Evolutionary conservation across 495 filamentous ascomycete genomes (phyloP).

Genomic region (Penicillium cinerascens): DNA sequence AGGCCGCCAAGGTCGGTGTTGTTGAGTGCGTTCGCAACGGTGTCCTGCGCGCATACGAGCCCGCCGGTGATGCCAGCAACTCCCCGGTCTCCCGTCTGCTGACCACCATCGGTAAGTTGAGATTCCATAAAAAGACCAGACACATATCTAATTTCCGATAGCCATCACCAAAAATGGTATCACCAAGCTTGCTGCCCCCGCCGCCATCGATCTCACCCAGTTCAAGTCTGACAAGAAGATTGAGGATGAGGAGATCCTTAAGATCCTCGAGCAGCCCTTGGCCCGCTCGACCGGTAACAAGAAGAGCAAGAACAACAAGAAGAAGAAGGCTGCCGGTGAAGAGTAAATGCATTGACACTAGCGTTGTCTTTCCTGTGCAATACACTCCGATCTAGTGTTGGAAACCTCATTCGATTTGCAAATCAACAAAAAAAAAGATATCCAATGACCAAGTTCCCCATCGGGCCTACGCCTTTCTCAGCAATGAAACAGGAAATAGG

Average conservation of each 20-base stretch:
- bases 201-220: conserved; percentile 67
- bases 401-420: conserved; percentile 6
- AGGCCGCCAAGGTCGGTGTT: conserved; percentile 91
- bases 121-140: not conserved
- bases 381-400: conserved; percentile 13
- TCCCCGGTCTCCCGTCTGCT: conserved; percentile 79
- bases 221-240: conserved; percentile 97
- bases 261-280: conserved; percentile 85
- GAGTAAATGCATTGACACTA: conserved; percentile 43
- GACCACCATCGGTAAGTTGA: conserved; percentile 81
- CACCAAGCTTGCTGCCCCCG: conserved; percentile 73
- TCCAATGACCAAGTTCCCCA: conserved; percentile 22
- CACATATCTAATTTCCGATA: conserved; percentile 31
- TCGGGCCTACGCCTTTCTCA: conserved; percentile 11
- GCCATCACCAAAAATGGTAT: conserved; percentile 98
- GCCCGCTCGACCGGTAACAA: conserved; percentile 70
- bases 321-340: conserved; percentile 72
- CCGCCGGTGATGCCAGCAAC: conserved; percentile 86
- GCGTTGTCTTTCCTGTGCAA: conserved; percentile 12
- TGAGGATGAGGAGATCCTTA: conserved; percentile 87
- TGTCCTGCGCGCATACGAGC: conserved; percentile 91
- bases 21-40: conserved; percentile 90
- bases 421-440: conserved; percentile 25
- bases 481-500: conserved; percentile 4
- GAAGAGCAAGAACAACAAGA: conserved; percentile 79